These are phyloP conservation scores for Stagonosporopsis tanaceti DNA, from an alignment of 2,329 filamentous ascomycete species.

Conservation along the genomic window DNA sequence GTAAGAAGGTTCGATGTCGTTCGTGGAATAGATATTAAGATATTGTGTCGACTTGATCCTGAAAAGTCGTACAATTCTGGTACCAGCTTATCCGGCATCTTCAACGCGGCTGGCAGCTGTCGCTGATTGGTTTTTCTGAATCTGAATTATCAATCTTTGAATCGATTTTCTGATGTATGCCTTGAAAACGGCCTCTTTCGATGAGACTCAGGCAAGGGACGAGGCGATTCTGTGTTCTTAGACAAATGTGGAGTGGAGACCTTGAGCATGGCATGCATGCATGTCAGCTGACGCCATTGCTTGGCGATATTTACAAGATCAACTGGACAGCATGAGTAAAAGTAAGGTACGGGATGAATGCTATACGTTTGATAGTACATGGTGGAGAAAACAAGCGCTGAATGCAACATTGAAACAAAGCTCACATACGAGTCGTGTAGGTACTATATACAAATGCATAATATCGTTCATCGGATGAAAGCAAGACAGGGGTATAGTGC, in stretches of 20 bases:
- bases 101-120: background rate
- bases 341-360: too few relatives aligned
- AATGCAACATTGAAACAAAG: too few relatives aligned
- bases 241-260: background rate
- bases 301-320: background rate
- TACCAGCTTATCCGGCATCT: background rate
- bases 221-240: too few relatives aligned
- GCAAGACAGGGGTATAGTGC: slow-evolving; percentile 7
- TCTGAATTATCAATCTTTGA: background rate
- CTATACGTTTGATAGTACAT: background rate
- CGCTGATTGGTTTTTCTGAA: background rate
- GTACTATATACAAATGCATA: background rate
- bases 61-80: background rate
- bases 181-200: too few relatives aligned
- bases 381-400: background rate
- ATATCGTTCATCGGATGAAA: background rate
- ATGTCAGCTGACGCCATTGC: slow-evolving; percentile 15
- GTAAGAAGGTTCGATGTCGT: slow-evolving; percentile 34
- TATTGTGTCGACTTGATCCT: slow-evolving; percentile 13
- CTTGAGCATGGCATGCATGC: background rate
- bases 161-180: background rate
- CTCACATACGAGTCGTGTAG: background rate
- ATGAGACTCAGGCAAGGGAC: too few relatives aligned
- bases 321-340: background rate
- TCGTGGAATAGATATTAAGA: slow-evolving; percentile 34